Evolutionary conservation across 2,329 filamentous ascomycete species (phyloP), one percentile per base, ranked within the genome.

Genomic region (Chaetoscypha palmicola): DNA sequence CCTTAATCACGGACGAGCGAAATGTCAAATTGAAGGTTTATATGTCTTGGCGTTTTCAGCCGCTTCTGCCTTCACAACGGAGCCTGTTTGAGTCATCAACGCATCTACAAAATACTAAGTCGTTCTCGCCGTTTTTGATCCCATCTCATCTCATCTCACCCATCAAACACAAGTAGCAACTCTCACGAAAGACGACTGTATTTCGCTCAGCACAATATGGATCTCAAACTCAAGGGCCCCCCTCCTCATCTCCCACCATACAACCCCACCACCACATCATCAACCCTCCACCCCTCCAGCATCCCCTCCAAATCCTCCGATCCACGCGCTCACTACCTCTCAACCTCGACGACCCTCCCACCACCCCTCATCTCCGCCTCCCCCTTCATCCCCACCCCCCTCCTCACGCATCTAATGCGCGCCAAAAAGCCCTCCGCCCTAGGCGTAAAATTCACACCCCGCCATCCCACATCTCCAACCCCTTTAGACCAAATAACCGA

Each of bases 301-400:
- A 23, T 51, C 23, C 49, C 45, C 9, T 9, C 48, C 7, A 11
- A 38, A n/a, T n/a, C n/a, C 2, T 19, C 12, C 11, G 38, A 46
- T 22, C 17, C 41, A 12, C 48, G 54, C 9, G 14, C n/a, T 8
- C 41, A 38, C 45, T 54, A 51, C 39, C 46, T 55, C 35, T 2
- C 30, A 17, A 44, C 33, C 8, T 40, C 11, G 11, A 21, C 30
- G 8, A 38, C 41, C 2, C 20, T 47, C 17, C 50, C 55, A 1
- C 50, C 56, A 8, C 56, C 55, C 2, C 36, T 56, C 1, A 54
- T 58, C 16, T 53, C 50, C 11, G 17, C 20, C 42, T 57, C 53
- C 2, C 11, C 42, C 14, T 58, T 58, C 30, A 47, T 58, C 0
- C 51, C 55, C 8, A 20, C 9, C 17, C 2, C 35, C 2, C 23